Evolutionary conservation across 768 basidiomycete genomes (phyloP).

Genomic region (Phanerochaete carnosa): DNA sequence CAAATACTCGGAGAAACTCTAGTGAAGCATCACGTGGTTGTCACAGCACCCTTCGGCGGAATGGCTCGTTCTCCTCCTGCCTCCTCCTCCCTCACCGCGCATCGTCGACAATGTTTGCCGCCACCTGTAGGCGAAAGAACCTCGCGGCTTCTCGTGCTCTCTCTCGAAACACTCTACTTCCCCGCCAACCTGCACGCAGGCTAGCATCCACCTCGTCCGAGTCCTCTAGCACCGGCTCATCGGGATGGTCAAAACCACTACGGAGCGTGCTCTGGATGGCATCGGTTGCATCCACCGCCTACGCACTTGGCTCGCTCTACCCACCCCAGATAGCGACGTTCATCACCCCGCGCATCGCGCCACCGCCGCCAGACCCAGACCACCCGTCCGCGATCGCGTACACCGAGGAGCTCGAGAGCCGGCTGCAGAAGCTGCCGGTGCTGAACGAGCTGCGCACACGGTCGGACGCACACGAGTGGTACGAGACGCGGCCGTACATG

Average conservation of each 20-base stretch:
- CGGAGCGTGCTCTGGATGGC: background rate
- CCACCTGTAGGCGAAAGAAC: background rate
- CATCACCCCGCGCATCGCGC: slow-evolving; percentile 74
- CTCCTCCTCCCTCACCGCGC: background rate
- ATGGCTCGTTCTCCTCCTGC: background rate
- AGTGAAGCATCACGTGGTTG: too few relatives aligned
- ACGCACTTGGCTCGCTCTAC: slow-evolving; percentile 60
- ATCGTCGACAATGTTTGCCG: background rate
- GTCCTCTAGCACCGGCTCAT: background rate
- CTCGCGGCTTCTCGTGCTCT: background rate
- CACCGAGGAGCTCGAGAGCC: slow-evolving; percentile 57
- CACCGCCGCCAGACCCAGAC: slow-evolving; percentile 60
- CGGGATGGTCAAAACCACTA: background rate
- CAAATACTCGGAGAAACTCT: too few relatives aligned
- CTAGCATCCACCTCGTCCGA: background rate
- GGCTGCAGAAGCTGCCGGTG: slow-evolving; percentile 61
- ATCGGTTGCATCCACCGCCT: slow-evolving; percentile 27
- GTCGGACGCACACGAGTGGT: slow-evolving; percentile 60
- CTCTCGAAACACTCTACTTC: background rate
- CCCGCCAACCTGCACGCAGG: background rate
- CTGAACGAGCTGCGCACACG: slow-evolving; percentile 49
- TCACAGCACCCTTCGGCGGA: too few relatives aligned
- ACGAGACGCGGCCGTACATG: slow-evolving; percentile 73
- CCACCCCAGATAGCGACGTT: slow-evolving; percentile 65
- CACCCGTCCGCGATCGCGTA: slow-evolving; percentile 58